Conservation (phyloP, 805 yeast species). For the Monosporozyma aerobia region DNA sequence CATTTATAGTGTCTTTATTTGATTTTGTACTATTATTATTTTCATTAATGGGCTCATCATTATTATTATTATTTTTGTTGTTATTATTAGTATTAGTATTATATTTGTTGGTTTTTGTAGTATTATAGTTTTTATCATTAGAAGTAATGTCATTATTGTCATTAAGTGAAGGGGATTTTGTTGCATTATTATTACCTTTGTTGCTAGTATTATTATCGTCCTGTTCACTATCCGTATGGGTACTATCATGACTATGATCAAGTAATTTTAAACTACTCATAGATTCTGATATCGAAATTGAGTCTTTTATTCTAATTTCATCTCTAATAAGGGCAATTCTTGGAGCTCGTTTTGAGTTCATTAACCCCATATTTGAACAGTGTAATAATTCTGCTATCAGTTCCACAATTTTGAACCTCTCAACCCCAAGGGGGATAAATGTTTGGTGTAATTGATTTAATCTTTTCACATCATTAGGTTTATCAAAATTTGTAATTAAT, state of each 20-base stretch:
- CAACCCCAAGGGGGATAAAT: constrained; percentile 72
- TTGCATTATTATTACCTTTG: not conserved
- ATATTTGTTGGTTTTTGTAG: not conserved
- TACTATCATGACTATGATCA: not conserved
- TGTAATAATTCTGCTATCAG: constrained; percentile 86
- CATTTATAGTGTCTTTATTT: not conserved
- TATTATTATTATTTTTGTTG: constrained; percentile 1
- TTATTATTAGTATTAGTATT: not conserved
- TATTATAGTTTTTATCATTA: constrained; percentile 1
- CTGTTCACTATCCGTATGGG: not conserved
- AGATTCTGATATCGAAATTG: not conserved
- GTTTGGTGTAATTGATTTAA: constrained; percentile 57
- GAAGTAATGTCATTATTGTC: constrained; percentile 1
- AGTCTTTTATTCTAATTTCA: constrained; percentile 38
- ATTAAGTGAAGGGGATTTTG: not conserved
- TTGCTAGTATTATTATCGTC: not conserved
- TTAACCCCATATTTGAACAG: constrained; percentile 88
- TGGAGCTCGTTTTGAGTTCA: constrained; percentile 71
- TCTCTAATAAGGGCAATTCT: constrained; percentile 60
- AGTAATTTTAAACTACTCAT: not conserved
- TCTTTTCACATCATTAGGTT: constrained; percentile 18
- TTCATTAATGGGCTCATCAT: not conserved
- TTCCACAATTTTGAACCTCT: constrained; percentile 82
- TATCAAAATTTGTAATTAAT: constrained; percentile 19
- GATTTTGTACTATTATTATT: not conserved